Base-by-base conservation (phyloP, 1,139 yeast genomes). In the Protomyces inundatus region DNA sequence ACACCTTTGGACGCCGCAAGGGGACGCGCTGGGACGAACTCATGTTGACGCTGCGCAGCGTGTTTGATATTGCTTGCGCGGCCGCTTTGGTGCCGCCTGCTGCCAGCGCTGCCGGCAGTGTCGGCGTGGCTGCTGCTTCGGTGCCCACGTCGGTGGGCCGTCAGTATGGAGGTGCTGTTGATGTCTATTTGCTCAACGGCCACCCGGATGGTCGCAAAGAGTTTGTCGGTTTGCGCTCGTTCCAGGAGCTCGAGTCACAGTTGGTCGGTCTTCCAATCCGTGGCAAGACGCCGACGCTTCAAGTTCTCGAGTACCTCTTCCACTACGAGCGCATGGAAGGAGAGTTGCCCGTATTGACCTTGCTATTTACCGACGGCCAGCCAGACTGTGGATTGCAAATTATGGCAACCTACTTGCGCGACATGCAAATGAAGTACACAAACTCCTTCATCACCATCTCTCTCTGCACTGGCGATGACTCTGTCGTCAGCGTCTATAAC, bases 21-120 rank as follows among this genome's bases (percentile, higher is more conserved):
- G 56, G 62, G n/a, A 58, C 55, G 16, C 33, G 62, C 16, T 58
- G 62, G 62, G 62, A 58, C 23, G 62, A 58, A 33, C 53, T 58
- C 6, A 32, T 58, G 14, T 12, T 35, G 53, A 52, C 62, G 36
- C 23, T 58, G 46, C 55, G 56, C 30, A 58, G 56, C 35, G 62
- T 58, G 0, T 58, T 58, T 42, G 62, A 58, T 32, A 58, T 58
- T 35, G 62, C 56, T 14, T 58, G 56, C n/a, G 62, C 62, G 3
- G 62, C 56, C n/a, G 48, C 48, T 16, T 3, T 36, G 9, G 9
- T 9, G 16, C 6, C 48, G 12, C 10, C 48, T 1, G 52, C 62
- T 9, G 42, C 52, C 10, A 42, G 39, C 30, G 52, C 62, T 12
- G 23, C 33, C 12, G 23, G 16, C 0, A n/a, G 30, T 4, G 55